Evolutionary conservation across 345 rosid species (phyloP).

Genomic region (Sonneratia caseolaris): DNA sequence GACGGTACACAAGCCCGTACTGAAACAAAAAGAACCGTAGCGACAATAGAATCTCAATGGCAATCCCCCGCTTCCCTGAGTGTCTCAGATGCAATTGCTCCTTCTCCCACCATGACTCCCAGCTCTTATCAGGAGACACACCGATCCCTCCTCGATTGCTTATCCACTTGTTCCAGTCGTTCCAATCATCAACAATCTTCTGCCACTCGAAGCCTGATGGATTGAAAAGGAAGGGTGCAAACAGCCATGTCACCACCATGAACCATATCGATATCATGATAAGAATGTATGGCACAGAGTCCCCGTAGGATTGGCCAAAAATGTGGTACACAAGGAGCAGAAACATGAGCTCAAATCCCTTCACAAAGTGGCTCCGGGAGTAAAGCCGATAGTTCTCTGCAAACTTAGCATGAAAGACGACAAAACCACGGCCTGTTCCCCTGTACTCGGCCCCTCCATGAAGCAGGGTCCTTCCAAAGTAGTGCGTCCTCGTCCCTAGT

Average conservation of each 20-base stretch:
- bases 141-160: constrained; percentile 92
- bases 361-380: constrained; percentile 97
- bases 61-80: constrained; percentile 91
- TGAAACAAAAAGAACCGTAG: constrained; percentile 86
- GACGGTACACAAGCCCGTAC: constrained; percentile 90
- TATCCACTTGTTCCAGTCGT: constrained; percentile 99
- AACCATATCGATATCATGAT: constrained; percentile 96
- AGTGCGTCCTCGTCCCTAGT: constrained; percentile 96
- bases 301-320: constrained; percentile 75
- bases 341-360: constrained; percentile 94
- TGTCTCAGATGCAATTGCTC: constrained; percentile 85
- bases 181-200: constrained; percentile 98
- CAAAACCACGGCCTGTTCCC: constrained; percentile 95
- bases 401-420: constrained; percentile 97
- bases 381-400: constrained; percentile 96
- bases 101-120: constrained; percentile 99
- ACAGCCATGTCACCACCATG: constrained; percentile 98
- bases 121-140: constrained; percentile 90
- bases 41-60: constrained; percentile 75
- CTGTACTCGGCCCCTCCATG: constrained; percentile 98
- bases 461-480: constrained; percentile 87
- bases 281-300: constrained; percentile 69
- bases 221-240: constrained; percentile 96
- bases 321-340: constrained; percentile 82
- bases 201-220: constrained; percentile 99